A percentile compares a stretch with the other conserved stretches of the same genome.
These are phyloP conservation scores for Beta corolliflora DNA, from an alignment of 179 eudicot genomes.

Conservation along the genomic window DNA sequence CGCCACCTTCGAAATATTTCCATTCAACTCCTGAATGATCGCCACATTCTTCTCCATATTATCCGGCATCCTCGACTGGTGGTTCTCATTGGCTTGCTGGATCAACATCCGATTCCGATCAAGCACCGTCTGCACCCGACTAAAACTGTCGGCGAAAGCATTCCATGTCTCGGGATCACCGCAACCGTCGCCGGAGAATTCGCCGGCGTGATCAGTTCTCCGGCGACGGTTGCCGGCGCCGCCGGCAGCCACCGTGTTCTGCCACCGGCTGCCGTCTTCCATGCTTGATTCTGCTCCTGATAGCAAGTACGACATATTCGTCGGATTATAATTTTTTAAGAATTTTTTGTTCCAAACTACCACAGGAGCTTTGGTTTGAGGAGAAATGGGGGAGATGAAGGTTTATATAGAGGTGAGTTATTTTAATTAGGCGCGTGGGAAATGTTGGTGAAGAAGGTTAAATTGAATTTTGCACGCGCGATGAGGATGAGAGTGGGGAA, in stretches of 20 bases:
- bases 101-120: conserved; percentile 74
- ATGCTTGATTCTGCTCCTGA: conserved; percentile 32
- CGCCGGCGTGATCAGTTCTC: neutral
- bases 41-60: conserved; percentile 69
- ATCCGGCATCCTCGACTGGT: conserved; percentile 67
- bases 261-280: conserved; percentile 24
- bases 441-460: neutral
- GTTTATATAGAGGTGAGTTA: conserved; percentile 29
- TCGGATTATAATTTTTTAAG: neutral
- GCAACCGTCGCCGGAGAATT: conserved; percentile 15
- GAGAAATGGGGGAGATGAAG: neutral
- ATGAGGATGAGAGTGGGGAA: conserved; percentile 19
- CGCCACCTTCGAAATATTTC: conserved; percentile 66
- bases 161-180: conserved; percentile 44
- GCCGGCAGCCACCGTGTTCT: neutral
- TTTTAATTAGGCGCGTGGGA: conserved; percentile 15
- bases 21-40: conserved; percentile 75
- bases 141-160: conserved; percentile 51
- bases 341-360: neutral
- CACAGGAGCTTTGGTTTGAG: neutral
- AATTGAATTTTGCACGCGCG: conserved; percentile 7
- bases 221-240: conserved; percentile 21
- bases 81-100: conserved; percentile 82
- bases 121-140: conserved; percentile 65
- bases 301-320: conserved; percentile 23